Conservation (phyloP, 1,284 basidiomycete species). For the Bjerkandera adusta region DNA sequence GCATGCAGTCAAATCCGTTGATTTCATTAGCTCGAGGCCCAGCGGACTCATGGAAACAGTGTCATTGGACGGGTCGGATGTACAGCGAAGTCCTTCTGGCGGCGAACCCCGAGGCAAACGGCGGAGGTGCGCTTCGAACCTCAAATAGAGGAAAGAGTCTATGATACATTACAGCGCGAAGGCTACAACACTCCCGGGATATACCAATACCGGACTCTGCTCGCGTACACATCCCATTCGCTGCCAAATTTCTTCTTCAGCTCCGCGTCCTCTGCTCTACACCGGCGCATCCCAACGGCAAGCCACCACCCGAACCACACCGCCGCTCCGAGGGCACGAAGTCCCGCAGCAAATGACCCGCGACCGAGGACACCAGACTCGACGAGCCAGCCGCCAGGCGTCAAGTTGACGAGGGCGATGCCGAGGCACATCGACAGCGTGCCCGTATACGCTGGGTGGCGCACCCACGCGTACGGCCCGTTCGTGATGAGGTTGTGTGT, state of each 20-base stretch:
- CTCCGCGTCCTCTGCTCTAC: slow-evolving; percentile 51
- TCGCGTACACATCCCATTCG: slow-evolving; percentile 53
- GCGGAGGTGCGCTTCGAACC: no score
- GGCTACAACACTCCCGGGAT: slow-evolving; percentile 41
- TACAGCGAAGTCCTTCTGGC: no score
- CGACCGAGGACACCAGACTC: slow-evolving; percentile 39
- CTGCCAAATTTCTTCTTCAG: slow-evolving; percentile 46
- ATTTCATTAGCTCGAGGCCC: no score
- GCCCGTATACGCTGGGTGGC: slow-evolving; percentile 31
- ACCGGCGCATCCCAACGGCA: slow-evolving; percentile 46
- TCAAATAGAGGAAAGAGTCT: no score
- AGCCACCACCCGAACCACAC: slow-evolving; percentile 53
- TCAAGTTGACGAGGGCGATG: slow-evolving; percentile 49
- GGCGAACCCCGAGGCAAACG: no score
- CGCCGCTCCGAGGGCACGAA: slow-evolving; percentile 38
- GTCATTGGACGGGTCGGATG: no score
- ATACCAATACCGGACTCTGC: slow-evolving; percentile 52
- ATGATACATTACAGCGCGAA: not conserved
- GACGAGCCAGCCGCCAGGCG: slow-evolving; percentile 50
- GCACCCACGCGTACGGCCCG: slow-evolving; percentile 52
- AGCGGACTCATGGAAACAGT: no score
- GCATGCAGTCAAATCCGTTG: no score
- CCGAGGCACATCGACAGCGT: slow-evolving; percentile 42
- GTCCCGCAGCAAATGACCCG: slow-evolving; percentile 22
- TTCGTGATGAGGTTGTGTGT: slow-evolving; percentile 53